Percentiles rank a stretch among this genome's conserved stretches.
Conservation (phyloP, 768 basidiomycete species). For the Crepidotus variabilis region DNA sequence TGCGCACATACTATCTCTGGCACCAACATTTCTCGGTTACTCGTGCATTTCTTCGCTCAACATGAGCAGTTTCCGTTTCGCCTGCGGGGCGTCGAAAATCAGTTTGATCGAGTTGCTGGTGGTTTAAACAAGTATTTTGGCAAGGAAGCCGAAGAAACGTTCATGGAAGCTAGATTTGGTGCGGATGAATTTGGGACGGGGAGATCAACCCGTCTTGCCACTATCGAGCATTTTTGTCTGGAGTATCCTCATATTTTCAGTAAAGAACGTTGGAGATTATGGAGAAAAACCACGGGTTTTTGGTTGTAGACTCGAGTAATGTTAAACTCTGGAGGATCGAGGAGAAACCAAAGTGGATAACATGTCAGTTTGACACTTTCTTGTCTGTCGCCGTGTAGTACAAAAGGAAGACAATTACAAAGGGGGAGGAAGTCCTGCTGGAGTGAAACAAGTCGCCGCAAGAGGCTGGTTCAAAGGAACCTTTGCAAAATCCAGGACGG, state of each 20-base stretch:
- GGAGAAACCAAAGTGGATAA: too few relatives aligned
- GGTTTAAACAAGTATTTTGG: background rate
- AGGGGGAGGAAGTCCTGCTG: too few relatives aligned
- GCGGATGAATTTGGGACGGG: background rate
- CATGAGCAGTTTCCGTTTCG: slow-evolving; percentile 7
- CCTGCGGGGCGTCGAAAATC: background rate
- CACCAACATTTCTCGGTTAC: slow-evolving; percentile 2
- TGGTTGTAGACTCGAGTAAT: slow-evolving; percentile 2
- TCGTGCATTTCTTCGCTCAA: slow-evolving; percentile 4
- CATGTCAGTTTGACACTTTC: too few relatives aligned
- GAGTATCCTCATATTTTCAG: background rate
- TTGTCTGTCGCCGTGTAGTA: too few relatives aligned
- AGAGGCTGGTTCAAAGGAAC: too few relatives aligned
- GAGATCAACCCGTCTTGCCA: background rate
- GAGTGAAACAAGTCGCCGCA: too few relatives aligned
- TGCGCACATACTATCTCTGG: background rate
- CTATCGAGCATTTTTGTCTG: background rate
- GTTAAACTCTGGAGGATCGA: too few relatives aligned
- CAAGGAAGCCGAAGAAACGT: background rate
- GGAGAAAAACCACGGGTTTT: background rate
- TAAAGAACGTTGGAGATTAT: background rate
- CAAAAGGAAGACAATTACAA: too few relatives aligned
- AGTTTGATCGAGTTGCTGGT: background rate
- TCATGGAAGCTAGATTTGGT: background rate
- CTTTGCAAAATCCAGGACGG: too few relatives aligned